Evolutionary conservation across 1,139 yeast species (phyloP).

Genomic region (Candida frijolesensis): DNA sequence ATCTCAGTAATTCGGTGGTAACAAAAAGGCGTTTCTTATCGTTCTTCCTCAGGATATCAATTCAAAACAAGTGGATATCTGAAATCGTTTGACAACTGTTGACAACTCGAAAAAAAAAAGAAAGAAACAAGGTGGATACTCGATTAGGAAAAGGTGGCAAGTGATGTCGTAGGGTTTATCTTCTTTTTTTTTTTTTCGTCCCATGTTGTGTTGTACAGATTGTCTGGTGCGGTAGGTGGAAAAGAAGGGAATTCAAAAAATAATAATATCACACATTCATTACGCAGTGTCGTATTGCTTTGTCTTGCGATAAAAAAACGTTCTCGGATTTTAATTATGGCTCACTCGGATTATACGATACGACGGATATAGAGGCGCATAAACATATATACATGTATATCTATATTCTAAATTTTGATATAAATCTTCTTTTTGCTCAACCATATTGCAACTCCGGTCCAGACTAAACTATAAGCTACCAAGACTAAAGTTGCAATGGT

Average conservation of each 20-base stretch:
- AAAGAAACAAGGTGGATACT: not conserved
- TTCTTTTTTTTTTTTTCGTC: not conserved
- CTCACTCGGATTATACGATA: not conserved
- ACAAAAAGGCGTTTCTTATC: not conserved
- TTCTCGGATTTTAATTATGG: not conserved
- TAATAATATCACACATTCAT: not conserved
- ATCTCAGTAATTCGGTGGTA: not conserved
- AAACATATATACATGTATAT: not conserved
- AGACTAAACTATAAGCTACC: constrained; percentile 38
- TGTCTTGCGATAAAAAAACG: not conserved
- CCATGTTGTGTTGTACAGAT: not conserved
- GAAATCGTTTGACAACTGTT: not conserved
- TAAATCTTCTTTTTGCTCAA: constrained; percentile 38
- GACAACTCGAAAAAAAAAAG: not conserved
- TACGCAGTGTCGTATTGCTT: not conserved
- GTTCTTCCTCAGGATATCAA: not conserved
- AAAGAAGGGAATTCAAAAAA: not conserved
- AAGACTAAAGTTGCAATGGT: constrained; percentile 32
- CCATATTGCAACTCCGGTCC: constrained; percentile 31
- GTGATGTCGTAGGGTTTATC: constrained; percentile 2
- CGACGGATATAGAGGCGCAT: not conserved
- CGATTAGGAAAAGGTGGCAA: not conserved
- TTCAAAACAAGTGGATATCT: not conserved
- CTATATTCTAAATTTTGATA: constrained; percentile 31
- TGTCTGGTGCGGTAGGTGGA: not conserved